Evolutionary conservation across 129 eudicot genomes (phyloP).

Genomic region (Escallonia herrerae): DNA sequence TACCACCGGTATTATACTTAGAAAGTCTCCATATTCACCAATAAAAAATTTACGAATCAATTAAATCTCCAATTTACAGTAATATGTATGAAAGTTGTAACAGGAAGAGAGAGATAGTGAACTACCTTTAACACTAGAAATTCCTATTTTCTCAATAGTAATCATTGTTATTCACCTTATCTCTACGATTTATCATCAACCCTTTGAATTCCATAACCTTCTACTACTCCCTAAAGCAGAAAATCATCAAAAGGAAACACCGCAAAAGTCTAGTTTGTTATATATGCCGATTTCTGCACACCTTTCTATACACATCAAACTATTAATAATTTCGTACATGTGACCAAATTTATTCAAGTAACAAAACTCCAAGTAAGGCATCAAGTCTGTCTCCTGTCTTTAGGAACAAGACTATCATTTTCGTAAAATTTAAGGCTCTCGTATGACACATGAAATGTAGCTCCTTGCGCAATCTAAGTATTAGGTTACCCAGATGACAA

Average conservation of each 20-base stretch:
- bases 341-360: too few species aligned
- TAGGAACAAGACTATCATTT: too few species aligned
- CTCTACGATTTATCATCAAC: not conserved
- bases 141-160: not conserved
- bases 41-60: not conserved
- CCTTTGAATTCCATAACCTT: not conserved
- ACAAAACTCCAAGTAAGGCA: too few species aligned
- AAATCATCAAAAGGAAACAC: not conserved
- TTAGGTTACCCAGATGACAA: too few species aligned
- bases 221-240: not conserved
- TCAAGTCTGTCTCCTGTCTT: too few species aligned
- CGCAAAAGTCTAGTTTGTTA: not conserved
- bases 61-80: not conserved
- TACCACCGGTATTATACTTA: not conserved
- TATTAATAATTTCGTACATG: too few species aligned
- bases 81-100: not conserved
- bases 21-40: too few species aligned
- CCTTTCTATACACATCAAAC: not conserved
- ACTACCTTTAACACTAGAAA: not conserved
- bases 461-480: too few species aligned
- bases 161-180: not conserved
- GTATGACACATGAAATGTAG: too few species aligned
- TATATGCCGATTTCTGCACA: not conserved
- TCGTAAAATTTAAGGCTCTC: too few species aligned
- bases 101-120: not conserved